Percentiles rank a stretch among this genome's conserved stretches.
Conservation (phyloP, 441 rosid genomes). For the Flueggea neowawraea region DNA sequence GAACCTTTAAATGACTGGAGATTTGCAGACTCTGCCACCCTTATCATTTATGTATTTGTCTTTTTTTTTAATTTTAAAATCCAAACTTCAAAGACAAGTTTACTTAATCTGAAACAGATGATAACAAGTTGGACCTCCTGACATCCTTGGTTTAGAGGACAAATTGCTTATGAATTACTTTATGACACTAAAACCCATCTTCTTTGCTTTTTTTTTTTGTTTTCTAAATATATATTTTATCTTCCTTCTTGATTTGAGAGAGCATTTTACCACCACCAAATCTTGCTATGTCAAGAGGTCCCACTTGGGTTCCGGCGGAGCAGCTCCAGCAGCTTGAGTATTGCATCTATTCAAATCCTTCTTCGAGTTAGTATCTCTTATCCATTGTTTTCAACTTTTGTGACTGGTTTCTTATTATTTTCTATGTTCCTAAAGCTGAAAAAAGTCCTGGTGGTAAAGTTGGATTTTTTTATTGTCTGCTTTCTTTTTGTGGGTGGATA, state of each 20-base stretch:
- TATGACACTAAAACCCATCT: too few relatives aligned
- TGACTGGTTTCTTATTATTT: neutral
- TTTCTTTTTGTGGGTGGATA: conserved; percentile 8
- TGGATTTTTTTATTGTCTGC: conserved; percentile 6
- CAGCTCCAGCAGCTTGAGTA: conserved; percentile 80
- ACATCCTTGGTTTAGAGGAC: too few relatives aligned
- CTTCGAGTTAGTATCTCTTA: conserved; percentile 69
- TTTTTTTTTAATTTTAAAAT: too few relatives aligned
- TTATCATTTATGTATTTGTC: too few relatives aligned
- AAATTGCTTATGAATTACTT: too few relatives aligned
- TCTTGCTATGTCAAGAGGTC: conserved; percentile 47
- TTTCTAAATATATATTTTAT: conserved; percentile 6
- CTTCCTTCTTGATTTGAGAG: too few relatives aligned
- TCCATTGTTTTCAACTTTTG: neutral
- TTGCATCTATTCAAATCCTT: conserved; percentile 95
- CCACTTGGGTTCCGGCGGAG: conserved; percentile 76
- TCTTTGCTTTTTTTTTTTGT: too few relatives aligned
- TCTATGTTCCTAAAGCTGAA: conserved; percentile 9
- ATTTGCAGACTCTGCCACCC: too few relatives aligned
- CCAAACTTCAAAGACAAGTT: too few relatives aligned
- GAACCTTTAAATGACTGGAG: too few relatives aligned
- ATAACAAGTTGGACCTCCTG: too few relatives aligned
- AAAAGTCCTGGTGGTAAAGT: conserved; percentile 21
- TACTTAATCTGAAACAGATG: too few relatives aligned
- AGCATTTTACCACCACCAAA: conserved; percentile 19